Base-by-base conservation (phyloP, 176 grass and related monocot species). In the Aegilops tauschii region DNA sequence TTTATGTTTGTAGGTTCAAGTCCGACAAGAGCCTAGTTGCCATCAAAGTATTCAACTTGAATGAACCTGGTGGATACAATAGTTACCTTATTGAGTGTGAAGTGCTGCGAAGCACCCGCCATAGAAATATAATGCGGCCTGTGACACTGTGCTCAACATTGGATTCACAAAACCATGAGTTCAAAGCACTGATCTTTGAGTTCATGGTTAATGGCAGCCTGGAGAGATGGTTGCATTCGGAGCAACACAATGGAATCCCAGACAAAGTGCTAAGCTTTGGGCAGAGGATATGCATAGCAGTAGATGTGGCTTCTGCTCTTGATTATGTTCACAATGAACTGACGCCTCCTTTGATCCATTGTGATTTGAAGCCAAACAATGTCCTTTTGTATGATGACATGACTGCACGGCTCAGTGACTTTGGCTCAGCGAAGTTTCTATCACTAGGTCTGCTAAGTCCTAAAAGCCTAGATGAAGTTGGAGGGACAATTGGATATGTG, bases 121-220 rank as follows among this genome's bases (percentile, higher is more conserved):
- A 88, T 78, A 73, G 65, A 5, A 88, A 88, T 49, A 2, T 88
- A 5, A 4, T 77, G 4, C 10, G 23, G 8, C 11, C 5, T 17
- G n/a, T 88, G 23, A 88, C 86, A 1, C 1, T 69, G 2, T 88
- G 86, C 25, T 88, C 86, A 9, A 61, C 79, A 12, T 16, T 77
- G 49, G 70, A 82, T 5, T 20, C 34, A 68, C 6, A n/a, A 11
- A 88, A 25, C 61, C 1, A 88, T 34, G 86, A 88, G 49, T 88
- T 88, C 47, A 88, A 87, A 42, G 79, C 79, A 40, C 86, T 82
- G 10, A 4, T 87, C 3, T 87, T 25, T 25, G 0, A 82, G 79
- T 77, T 87, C 86, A 87, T 88, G 86, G 80, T 3, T 68, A 88
- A 88, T 32, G 80, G 86, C 8, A 88, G 86, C 47, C 72, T 88